These are phyloP conservation scores for Yarrowia sp. DNA, from an alignment of 805 yeast species.

Conservation along the genomic window DNA sequence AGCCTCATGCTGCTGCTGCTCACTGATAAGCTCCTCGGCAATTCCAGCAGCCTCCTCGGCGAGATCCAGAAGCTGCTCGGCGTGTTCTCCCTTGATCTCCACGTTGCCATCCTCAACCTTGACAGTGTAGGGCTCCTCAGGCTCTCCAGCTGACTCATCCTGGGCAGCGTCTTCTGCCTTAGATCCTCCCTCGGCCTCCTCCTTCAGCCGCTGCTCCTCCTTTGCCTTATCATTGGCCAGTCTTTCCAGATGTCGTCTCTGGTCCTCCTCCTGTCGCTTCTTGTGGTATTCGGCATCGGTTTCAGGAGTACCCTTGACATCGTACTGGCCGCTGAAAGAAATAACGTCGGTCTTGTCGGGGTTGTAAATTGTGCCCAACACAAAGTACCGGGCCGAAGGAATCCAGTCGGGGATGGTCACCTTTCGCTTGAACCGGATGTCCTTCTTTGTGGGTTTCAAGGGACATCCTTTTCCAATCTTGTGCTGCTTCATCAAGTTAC, in stretches of 20 bases:
- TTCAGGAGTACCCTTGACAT: slow-evolving; percentile 9
- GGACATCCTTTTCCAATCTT: slow-evolving; percentile 19
- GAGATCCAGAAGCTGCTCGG: neutral
- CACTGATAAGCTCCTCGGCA: neutral
- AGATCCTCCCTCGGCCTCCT: neutral
- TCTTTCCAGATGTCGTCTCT: too few relatives aligned
- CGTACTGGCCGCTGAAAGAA: slow-evolving; percentile 13
- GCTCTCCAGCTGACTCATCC: neutral
- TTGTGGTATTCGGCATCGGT: neutral
- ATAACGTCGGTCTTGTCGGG: neutral
- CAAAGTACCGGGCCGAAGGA: neutral
- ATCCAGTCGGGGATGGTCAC: slow-evolving; percentile 11
- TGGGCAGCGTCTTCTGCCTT: too few relatives aligned
- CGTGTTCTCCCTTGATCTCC: neutral
- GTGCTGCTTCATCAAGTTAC: neutral
- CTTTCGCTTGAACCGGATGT: slow-evolving; percentile 7
- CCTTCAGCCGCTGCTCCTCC: neutral
- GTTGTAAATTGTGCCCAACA: neutral
- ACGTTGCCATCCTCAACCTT: neutral
- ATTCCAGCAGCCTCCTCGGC: neutral
- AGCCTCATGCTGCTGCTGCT: neutral
- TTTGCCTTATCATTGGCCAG: too few relatives aligned
- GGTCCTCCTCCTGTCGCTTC: neutral
- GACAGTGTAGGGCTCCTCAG: neutral
- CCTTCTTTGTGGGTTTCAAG: slow-evolving; percentile 17